Percentiles rank a stretch among this genome's conserved stretches.
Evolutionary conservation across 2,329 filamentous ascomycete genomes (phyloP).

Genomic region (Epichloe coenophiala): DNA sequence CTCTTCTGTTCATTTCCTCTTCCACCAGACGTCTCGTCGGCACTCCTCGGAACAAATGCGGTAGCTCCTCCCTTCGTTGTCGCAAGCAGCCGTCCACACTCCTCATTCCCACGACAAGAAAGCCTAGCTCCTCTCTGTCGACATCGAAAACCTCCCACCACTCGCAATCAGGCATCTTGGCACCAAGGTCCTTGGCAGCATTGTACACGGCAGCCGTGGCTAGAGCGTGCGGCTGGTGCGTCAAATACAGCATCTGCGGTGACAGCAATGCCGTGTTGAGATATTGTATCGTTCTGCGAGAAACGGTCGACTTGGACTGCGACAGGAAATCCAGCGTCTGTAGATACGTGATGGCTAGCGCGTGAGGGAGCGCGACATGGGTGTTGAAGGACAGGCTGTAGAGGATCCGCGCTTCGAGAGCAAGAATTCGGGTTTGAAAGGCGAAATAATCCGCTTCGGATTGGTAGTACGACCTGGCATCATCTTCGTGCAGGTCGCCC

Average conservation of each 20-base stretch:
- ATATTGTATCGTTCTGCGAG: slow-evolving; percentile 55
- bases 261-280: slow-evolving; percentile 79
- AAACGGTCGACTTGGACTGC: slow-evolving; percentile 35
- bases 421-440: slow-evolving; percentile 50
- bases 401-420: slow-evolving; percentile 66
- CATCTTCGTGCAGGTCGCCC: slow-evolving; percentile 18
- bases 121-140: slow-evolving; percentile 85
- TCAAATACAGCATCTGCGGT: slow-evolving; percentile 80
- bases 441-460: slow-evolving; percentile 59
- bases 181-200: slow-evolving; percentile 62
- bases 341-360: slow-evolving; percentile 80
- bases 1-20: slow-evolving; percentile 43
- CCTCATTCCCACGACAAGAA: slow-evolving; percentile 72
- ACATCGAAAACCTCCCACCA: slow-evolving; percentile 99
- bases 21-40: slow-evolving; percentile 45
- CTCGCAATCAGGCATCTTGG: slow-evolving; percentile 67
- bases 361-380: slow-evolving; percentile 74
- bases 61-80: slow-evolving; percentile 43
- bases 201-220: slow-evolving; percentile 84
- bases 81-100: slow-evolving; percentile 62
- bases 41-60: slow-evolving; percentile 33
- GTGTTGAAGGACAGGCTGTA: slow-evolving; percentile 67
- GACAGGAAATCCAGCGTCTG: slow-evolving; percentile 67
- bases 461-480: slow-evolving; percentile 50
- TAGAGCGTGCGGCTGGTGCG: slow-evolving; percentile 75